Conservation (phyloP, 768 basidiomycete species). For the Boletus pseudo-olivaceus region DNA sequence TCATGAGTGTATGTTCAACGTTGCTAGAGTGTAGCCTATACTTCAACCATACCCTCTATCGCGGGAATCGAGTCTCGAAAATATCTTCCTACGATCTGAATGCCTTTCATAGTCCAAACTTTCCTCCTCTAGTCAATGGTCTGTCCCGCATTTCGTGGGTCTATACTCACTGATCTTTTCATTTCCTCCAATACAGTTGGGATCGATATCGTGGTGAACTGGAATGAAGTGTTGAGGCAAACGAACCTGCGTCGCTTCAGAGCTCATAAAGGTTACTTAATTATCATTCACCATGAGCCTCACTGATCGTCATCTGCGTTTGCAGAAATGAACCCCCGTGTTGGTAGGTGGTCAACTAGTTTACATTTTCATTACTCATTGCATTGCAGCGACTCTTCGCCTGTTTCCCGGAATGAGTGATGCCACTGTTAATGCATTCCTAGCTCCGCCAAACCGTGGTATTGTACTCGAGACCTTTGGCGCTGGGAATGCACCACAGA, state of each 20-base stretch:
- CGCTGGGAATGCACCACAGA: slow-evolving; percentile 88
- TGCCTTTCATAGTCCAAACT: slow-evolving; percentile 85
- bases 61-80: slow-evolving; percentile 84
- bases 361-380: slow-evolving; percentile 13
- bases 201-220: slow-evolving; percentile 86
- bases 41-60: slow-evolving; percentile 85
- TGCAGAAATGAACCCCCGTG: slow-evolving; percentile 74
- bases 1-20: not conserved
- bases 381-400: slow-evolving; percentile 64
- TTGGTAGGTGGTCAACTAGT: slow-evolving; percentile 49
- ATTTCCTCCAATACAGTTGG: slow-evolving; percentile 51
- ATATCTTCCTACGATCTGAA: slow-evolving; percentile 77
- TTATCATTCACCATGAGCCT: not conserved
- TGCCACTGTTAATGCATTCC: slow-evolving; percentile 70
- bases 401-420: slow-evolving; percentile 86
- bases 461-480: slow-evolving; percentile 91
- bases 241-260: slow-evolving; percentile 73
- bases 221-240: slow-evolving; percentile 84
- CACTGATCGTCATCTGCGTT: slow-evolving; percentile 11
- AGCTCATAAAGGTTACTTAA: slow-evolving; percentile 65
- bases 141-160: not conserved
- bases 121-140: slow-evolving; percentile 80
- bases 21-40: slow-evolving; percentile 76
- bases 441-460: slow-evolving; percentile 69
- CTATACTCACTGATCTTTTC: slow-evolving; percentile 4